phyloP scores from a whole-genome alignment of 2,329 filamentous ascomycete genomes.

The Scedosporium dehoogii region DNA sequence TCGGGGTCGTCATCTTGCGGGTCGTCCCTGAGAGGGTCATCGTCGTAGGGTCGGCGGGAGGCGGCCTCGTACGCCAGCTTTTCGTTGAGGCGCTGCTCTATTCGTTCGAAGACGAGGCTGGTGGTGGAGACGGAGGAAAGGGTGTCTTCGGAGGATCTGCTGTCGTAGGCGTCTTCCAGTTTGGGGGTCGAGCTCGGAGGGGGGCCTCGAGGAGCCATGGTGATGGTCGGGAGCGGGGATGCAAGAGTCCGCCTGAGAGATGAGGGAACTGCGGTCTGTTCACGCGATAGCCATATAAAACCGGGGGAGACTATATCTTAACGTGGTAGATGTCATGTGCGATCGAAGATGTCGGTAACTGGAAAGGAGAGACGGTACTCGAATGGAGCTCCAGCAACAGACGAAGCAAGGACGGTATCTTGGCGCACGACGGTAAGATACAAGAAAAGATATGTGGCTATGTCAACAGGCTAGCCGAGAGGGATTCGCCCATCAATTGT shows the following conservation, averaged over 20 bases:
- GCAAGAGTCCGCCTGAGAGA: not conserved
- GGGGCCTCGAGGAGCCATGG: not conserved
- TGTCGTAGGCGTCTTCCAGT: not conserved
- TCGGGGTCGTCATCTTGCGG: slow-evolving; percentile 8
- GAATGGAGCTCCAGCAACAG: not conserved
- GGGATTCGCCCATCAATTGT: not conserved
- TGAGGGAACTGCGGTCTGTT: not conserved
- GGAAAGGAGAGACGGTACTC: too few relatives aligned
- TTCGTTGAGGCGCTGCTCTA: slow-evolving; percentile 44
- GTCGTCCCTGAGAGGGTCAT: slow-evolving; percentile 3
- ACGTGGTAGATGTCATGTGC: too few relatives aligned
- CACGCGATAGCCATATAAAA: not conserved
- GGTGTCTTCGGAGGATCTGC: slow-evolving; percentile 40
- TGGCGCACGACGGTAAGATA: not conserved
- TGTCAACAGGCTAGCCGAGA: not conserved
- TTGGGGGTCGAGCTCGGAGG: not conserved
- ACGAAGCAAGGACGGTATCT: not conserved
- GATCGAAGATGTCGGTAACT: too few relatives aligned
- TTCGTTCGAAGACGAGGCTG: slow-evolving; percentile 70
- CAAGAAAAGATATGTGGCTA: not conserved
- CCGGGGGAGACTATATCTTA: not conserved
- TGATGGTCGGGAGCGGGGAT: not conserved
- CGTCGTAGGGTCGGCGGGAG: slow-evolving; percentile 2
- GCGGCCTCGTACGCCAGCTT: slow-evolving; percentile 15
- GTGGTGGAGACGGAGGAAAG: slow-evolving; percentile 73